phyloP scores from a whole-genome alignment of 2,329 filamentous ascomycete genomes.

The Penicillium oxalicum region DNA sequence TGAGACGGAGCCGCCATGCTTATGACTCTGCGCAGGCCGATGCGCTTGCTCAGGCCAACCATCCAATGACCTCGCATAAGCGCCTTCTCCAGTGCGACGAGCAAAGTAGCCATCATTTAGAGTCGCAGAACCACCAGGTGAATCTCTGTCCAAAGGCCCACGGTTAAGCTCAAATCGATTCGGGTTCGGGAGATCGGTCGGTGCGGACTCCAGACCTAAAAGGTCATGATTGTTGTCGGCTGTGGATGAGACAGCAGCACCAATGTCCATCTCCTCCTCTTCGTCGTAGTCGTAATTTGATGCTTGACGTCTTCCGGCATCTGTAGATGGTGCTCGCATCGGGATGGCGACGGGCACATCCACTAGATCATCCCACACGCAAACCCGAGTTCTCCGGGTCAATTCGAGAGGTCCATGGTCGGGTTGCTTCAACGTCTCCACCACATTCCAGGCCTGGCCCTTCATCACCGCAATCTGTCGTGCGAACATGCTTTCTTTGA shows the following conservation, averaged over 20 bases:
- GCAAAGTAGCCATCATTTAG: conserved; percentile 25
- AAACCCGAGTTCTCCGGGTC: conserved; percentile 82
- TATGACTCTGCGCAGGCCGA: conserved; percentile 29
- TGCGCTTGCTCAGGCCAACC: conserved; percentile 34
- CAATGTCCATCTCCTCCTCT: conserved; percentile 94
- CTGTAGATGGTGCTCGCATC: conserved; percentile 76
- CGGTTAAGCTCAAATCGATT: conserved; percentile 65
- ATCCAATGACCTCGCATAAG: conserved; percentile 31
- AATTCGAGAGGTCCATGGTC: conserved; percentile 93
- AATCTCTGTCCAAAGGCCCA: conserved; percentile 33
- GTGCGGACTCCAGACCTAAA: conserved; percentile 55
- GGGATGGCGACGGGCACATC: conserved; percentile 93
- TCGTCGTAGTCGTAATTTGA: conserved; percentile 53
- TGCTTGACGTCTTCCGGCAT: conserved; percentile 64
- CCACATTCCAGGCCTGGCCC: conserved; percentile 97
- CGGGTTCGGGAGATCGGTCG: conserved; percentile 63
- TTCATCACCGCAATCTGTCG: conserved; percentile 98
- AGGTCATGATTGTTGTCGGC: conserved; percentile 56
- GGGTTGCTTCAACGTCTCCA: conserved; percentile 86
- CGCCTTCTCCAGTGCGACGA: conserved; percentile 27
- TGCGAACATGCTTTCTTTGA: conserved; percentile 99
- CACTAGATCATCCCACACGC: conserved; percentile 96
- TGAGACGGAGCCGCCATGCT: conserved; percentile 37
- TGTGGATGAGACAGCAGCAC: conserved; percentile 56
- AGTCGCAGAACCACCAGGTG: conserved; percentile 32